Conservation (phyloP, 139 green algal species). For the Microglena sp. region DNA sequence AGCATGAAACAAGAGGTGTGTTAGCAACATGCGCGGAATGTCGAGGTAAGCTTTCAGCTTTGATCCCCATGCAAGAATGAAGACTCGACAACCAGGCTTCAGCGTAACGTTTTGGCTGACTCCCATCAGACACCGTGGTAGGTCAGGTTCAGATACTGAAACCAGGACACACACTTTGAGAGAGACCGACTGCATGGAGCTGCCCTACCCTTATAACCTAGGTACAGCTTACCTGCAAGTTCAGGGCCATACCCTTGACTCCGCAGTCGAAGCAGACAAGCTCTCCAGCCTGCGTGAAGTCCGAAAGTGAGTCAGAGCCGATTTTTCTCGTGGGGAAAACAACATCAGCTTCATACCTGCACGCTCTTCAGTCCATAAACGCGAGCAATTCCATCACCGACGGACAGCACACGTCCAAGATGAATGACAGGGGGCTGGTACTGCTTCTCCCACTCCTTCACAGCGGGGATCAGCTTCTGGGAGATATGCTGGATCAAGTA, state of each 20-base stretch:
- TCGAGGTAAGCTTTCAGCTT: no score
- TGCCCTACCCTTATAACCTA: no score
- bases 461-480: constrained; percentile 40
- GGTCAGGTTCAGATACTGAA: no score
- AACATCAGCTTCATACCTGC: constrained; percentile 27
- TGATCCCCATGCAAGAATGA: no score
- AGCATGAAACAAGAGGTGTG: no score
- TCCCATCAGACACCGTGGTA: no score
- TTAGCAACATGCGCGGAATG: no score
- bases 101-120: no score
- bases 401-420: constrained; percentile 73
- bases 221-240: no score
- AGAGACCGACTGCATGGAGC: no score
- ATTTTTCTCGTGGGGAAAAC: not conserved
- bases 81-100: no score
- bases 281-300: constrained; percentile 58
- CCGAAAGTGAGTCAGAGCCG: not conserved
- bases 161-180: no score
- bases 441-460: constrained; percentile 50
- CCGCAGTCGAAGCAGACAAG: constrained; percentile 82
- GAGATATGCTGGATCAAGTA: constrained; percentile 57
- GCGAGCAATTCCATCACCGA: constrained; percentile 89
- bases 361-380: constrained; percentile 80
- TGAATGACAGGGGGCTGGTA: constrained; percentile 57
- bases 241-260: constrained; percentile 84